Conservation (phyloP, 495 filamentous ascomycete species). For the Xylaria grammica region DNA sequence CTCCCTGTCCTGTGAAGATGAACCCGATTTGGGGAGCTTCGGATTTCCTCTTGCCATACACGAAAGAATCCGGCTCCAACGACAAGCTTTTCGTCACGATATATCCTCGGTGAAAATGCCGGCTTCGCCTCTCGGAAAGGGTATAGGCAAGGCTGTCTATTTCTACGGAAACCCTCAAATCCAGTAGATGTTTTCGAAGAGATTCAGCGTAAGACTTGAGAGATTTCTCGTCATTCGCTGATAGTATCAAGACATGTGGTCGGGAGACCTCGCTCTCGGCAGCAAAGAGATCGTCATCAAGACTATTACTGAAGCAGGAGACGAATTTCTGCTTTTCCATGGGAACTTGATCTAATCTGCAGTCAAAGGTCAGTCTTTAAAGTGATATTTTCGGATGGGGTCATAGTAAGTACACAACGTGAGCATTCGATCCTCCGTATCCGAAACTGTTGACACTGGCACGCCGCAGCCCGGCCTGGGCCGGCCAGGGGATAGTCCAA, state of each 20-base stretch:
- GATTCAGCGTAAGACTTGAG: not conserved
- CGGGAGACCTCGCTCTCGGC: not conserved
- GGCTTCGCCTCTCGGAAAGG: slow-evolving; percentile 27
- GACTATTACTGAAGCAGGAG: too few species aligned
- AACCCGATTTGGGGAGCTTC: too few species aligned
- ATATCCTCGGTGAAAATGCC: slow-evolving; percentile 30
- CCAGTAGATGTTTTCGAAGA: not conserved
- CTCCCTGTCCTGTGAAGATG: slow-evolving; percentile 48
- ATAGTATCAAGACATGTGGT: not conserved
- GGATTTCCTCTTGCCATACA: too few species aligned
- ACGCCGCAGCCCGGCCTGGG: slow-evolving; percentile 25
- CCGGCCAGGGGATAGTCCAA: slow-evolving; percentile 11
- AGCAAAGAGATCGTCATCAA: not conserved
- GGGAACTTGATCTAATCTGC: too few species aligned
- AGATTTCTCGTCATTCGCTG: slow-evolving; percentile 24
- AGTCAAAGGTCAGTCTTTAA: too few species aligned
- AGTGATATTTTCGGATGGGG: too few species aligned
- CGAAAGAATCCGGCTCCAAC: not conserved
- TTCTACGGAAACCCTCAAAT: slow-evolving; percentile 12
- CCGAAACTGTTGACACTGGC: slow-evolving; percentile 59
- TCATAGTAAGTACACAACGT: too few species aligned
- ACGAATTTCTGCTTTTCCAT: too few species aligned
- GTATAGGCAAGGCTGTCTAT: slow-evolving; percentile 34
- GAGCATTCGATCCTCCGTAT: slow-evolving; percentile 58
- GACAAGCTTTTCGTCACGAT: slow-evolving; percentile 9